phyloP scores from a whole-genome alignment of 2,329 filamentous ascomycete species.

The Endocalyx cinctus region DNA sequence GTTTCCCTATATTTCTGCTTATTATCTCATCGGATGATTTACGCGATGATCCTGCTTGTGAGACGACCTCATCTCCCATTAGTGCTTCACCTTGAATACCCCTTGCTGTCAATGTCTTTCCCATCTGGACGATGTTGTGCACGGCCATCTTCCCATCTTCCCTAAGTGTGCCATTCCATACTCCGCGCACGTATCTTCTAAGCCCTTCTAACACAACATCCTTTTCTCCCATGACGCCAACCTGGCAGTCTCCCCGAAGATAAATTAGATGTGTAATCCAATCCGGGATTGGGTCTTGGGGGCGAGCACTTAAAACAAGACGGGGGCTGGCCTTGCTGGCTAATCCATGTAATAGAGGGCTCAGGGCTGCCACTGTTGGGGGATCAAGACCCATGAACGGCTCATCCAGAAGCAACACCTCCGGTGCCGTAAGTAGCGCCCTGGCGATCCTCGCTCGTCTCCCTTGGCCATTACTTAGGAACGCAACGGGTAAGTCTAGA shows the following conservation, averaged over 20 bases:
- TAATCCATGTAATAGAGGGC: constrained; percentile 63
- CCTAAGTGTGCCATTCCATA: constrained; percentile 36
- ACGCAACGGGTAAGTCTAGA: constrained; percentile 77
- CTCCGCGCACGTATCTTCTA: constrained; percentile 41
- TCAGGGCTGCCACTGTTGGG: constrained; percentile 68
- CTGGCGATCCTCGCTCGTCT: constrained; percentile 83
- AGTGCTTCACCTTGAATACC: constrained; percentile 35
- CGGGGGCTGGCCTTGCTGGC: constrained; percentile 64
- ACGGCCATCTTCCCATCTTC: constrained; percentile 47
- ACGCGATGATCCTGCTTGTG: constrained; percentile 15
- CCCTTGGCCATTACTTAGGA: constrained; percentile 91
- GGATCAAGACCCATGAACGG: constrained; percentile 97
- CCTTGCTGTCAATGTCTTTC: constrained; percentile 37
- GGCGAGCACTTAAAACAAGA: constrained; percentile 71
- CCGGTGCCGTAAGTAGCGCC: constrained; percentile 72
- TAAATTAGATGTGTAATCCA: constrained; percentile 87
- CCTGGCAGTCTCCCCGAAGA: constrained; percentile 60
- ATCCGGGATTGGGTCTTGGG: constrained; percentile 80
- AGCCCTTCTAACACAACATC: constrained; percentile 54
- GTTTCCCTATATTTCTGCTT: constrained; percentile 48
- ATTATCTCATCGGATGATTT: constrained; percentile 5
- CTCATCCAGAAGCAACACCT: constrained; percentile 82
- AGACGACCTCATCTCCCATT: constrained; percentile 20
- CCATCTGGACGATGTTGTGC: constrained; percentile 45
- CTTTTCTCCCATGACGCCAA: constrained; percentile 63